These are phyloP conservation scores for Gymnopilus dilepis DNA, from an alignment of 768 basidiomycete genomes.

Conservation along the genomic window DNA sequence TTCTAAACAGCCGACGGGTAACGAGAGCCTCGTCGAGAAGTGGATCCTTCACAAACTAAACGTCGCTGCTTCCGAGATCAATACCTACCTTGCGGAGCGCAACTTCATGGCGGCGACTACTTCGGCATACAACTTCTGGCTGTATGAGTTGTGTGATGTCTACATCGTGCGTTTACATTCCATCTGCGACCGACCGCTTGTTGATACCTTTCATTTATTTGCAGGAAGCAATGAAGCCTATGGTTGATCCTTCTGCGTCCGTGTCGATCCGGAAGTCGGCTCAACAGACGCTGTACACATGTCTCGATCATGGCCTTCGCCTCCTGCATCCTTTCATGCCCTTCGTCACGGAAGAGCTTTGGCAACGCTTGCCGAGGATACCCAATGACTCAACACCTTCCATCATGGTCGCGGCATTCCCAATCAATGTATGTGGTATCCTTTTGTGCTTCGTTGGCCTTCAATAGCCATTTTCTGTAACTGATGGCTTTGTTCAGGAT, in stretches of 20 bases:
- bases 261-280: slow-evolving; percentile 73
- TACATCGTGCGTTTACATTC: slow-evolving; percentile 74
- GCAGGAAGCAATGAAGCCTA: slow-evolving; percentile 98
- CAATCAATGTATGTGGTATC: slow-evolving; percentile 64
- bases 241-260: slow-evolving; percentile 83
- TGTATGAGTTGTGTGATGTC: slow-evolving; percentile 99
- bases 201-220: not conserved
- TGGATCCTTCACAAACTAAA: slow-evolving; percentile 98
- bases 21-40: slow-evolving; percentile 89
- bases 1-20: slow-evolving; percentile 73
- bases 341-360: slow-evolving; percentile 97
- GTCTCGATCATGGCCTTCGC: slow-evolving; percentile 87
- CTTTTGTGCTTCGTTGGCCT: not conserved
- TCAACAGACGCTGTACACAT: slow-evolving; percentile 95
- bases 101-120: slow-evolving; percentile 95
- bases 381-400: slow-evolving; percentile 82
- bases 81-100: slow-evolving; percentile 72
- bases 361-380: slow-evolving; percentile 93
- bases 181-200: too few relatives aligned
- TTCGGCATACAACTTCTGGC: slow-evolving; percentile 91
- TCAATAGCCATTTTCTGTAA: not conserved
- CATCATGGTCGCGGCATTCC: slow-evolving; percentile 90
- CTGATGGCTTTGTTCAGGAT: slow-evolving; percentile 49
- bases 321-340: slow-evolving; percentile 99
- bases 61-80: slow-evolving; percentile 76